These are phyloP conservation scores for Sclerotinia borealis DNA, from an alignment of 2,329 filamentous ascomycete species.

Conservation along the genomic window DNA sequence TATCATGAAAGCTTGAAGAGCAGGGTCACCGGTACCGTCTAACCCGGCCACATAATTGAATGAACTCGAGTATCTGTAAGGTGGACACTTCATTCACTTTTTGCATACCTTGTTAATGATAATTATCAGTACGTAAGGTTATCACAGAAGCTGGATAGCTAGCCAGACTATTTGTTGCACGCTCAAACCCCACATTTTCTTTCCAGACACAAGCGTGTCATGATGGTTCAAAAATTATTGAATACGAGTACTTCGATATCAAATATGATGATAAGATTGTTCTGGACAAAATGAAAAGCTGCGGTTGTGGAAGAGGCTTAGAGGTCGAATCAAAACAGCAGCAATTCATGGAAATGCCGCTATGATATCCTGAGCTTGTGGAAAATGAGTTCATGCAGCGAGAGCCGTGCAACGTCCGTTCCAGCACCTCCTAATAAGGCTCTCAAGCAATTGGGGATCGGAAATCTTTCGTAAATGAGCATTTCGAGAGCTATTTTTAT, in stretches of 20 bases:
- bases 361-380: not conserved
- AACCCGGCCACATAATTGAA: not conserved
- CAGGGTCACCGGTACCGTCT: no score
- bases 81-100: not conserved
- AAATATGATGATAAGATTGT: not conserved
- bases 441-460: not conserved
- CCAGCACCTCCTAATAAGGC: not conserved
- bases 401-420: constrained; percentile 1
- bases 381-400: not conserved
- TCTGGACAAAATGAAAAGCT: not conserved
- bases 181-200: not conserved
- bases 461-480: not conserved
- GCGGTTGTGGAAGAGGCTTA: not conserved
- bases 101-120: no score
- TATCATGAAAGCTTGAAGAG: no score
- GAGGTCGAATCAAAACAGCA: not conserved
- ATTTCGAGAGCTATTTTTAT: not conserved
- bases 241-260: not conserved
- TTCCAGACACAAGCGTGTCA: not conserved
- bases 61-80: not conserved
- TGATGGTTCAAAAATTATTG: not conserved
- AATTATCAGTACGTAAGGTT: no score
- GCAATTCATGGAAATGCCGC: not conserved
- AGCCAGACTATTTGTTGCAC: no score
- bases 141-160: no score